These are phyloP conservation scores for Taphrina sp. DNA, from an alignment of 1,139 yeast genomes.

Conservation along the genomic window DNA sequence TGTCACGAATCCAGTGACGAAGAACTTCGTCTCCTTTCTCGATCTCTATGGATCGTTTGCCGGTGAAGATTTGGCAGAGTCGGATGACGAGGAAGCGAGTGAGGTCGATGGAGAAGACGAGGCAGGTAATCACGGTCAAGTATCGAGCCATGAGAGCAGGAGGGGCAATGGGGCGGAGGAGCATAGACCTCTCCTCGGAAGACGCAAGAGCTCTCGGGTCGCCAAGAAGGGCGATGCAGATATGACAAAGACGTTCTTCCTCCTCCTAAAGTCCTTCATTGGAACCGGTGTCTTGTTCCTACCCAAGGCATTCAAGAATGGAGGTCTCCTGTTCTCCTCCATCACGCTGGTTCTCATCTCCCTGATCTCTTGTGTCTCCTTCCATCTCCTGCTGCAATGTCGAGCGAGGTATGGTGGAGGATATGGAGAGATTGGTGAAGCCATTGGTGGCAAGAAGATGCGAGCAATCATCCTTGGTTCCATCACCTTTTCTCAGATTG, in stretches of 20 bases:
- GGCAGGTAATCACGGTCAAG: constrained; percentile 30
- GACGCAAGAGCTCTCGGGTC: constrained; percentile 31
- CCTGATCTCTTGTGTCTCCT: constrained; percentile 78
- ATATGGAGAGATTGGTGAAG: constrained; percentile 84
- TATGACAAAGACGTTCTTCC: constrained; percentile 63
- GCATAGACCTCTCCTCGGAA: constrained; percentile 31
- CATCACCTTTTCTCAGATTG: constrained; percentile 83
- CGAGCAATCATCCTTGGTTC: constrained; percentile 70
- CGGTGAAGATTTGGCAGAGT: constrained; percentile 84
- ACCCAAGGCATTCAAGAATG: constrained; percentile 75
- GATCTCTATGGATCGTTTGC: constrained; percentile 93
- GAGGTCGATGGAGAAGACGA: constrained; percentile 40
- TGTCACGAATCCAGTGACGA: constrained; percentile 50
- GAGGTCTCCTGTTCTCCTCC: constrained; percentile 77
- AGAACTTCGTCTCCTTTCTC: constrained; percentile 82
- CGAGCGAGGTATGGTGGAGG: constrained; percentile 65
- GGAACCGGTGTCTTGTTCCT: constrained; percentile 96
- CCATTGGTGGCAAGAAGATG: constrained; percentile 66
- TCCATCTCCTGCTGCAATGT: constrained; percentile 64
- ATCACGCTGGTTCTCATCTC: constrained; percentile 67
- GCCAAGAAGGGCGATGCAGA: constrained; percentile 49
- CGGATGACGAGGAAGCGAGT: constrained; percentile 48
- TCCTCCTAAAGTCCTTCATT: constrained; percentile 82
- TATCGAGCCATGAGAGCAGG: constrained; percentile 15
- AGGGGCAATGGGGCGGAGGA: constrained; percentile 20